Evolutionary conservation across 208 protist species (phyloP).

Genomic region (Acanthamoeba castellanii): DNA sequence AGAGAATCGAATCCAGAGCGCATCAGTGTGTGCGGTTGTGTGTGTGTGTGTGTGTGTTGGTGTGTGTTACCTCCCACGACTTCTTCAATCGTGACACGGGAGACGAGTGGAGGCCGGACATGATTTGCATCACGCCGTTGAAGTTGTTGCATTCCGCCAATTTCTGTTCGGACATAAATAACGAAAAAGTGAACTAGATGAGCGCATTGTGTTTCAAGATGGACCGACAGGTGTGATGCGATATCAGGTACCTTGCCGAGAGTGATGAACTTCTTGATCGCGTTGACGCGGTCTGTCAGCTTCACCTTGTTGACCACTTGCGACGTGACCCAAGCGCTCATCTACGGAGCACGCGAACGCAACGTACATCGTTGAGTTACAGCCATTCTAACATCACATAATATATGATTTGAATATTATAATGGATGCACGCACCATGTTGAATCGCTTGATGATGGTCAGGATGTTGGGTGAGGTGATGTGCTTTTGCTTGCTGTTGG

Average conservation of each 20-base stretch:
- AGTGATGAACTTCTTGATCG: slow-evolving; percentile 55
- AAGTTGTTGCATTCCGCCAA: slow-evolving; percentile 62
- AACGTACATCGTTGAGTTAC: no score
- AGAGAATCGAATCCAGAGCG: background rate
- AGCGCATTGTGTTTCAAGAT: no score
- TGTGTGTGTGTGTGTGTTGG: background rate
- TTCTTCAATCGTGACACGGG: slow-evolving; percentile 36
- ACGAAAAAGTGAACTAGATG: background rate
- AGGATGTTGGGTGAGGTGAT: slow-evolving; percentile 54
- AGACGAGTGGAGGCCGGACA: slow-evolving; percentile 54
- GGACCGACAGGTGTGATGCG: no score
- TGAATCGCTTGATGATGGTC: slow-evolving; percentile 63
- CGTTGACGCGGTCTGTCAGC: slow-evolving; percentile 42
- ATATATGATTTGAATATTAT: no score
- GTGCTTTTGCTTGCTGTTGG: slow-evolving; percentile 56
- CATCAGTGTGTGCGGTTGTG: background rate
- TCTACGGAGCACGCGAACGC: background rate
- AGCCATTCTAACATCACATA: no score
- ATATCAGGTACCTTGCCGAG: slow-evolving; percentile 36
- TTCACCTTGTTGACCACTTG: slow-evolving; percentile 69
- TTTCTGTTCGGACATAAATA: background rate
- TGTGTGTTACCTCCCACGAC: slow-evolving; percentile 20
- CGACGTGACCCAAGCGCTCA: slow-evolving; percentile 54
- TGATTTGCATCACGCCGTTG: slow-evolving; percentile 69
- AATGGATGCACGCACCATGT: slow-evolving; percentile 36